A percentile compares a stretch with the other conserved stretches of the same genome.
Evolutionary conservation across 371 early-diverging fungal species (phyloP).

Genomic region (Cokeromyces recurvatus): DNA sequence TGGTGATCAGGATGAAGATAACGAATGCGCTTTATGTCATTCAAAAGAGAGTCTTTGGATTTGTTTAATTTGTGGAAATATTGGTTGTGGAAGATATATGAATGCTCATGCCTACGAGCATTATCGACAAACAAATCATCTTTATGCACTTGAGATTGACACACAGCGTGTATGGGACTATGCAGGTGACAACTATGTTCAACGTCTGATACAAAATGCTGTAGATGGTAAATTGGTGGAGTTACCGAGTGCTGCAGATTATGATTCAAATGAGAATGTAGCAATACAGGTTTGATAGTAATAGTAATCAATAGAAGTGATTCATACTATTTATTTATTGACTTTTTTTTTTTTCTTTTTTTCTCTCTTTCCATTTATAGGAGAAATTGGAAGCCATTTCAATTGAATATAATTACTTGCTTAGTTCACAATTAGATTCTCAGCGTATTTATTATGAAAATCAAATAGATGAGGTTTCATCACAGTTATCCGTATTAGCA

Average conservation of each 20-base stretch:
- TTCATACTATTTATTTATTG: neutral
- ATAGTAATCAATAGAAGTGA: neutral
- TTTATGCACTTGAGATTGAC: conserved; percentile 89
- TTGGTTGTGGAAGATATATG: conserved; percentile 80
- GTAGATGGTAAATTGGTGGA: conserved; percentile 91
- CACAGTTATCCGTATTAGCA: conserved; percentile 37
- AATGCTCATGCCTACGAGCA: conserved; percentile 84
- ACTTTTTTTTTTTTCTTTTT: too few species aligned
- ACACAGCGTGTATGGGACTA: conserved; percentile 97
- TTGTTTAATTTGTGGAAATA: conserved; percentile 91
- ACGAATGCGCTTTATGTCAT: conserved; percentile 69
- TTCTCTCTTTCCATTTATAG: too few species aligned
- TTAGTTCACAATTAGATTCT: conserved; percentile 82
- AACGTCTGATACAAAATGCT: conserved; percentile 85
- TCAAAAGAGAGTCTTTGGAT: conserved; percentile 80
- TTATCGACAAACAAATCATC: conserved; percentile 74
- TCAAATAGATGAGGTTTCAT: conserved; percentile 50
- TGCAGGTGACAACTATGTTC: conserved; percentile 91
- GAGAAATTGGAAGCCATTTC: conserved; percentile 77
- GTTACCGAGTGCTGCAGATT: conserved; percentile 46
- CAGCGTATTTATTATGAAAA: conserved; percentile 86
- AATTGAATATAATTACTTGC: conserved; percentile 76
- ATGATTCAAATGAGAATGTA: conserved; percentile 15
- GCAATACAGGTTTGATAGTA: neutral
- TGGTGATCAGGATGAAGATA: conserved; percentile 11